Percentiles rank a stretch among this genome's conserved stretches.
Evolutionary conservation across 352 stramenopile genomes (phyloP).

Genomic region (Pilasporangium apinafurcum): DNA sequence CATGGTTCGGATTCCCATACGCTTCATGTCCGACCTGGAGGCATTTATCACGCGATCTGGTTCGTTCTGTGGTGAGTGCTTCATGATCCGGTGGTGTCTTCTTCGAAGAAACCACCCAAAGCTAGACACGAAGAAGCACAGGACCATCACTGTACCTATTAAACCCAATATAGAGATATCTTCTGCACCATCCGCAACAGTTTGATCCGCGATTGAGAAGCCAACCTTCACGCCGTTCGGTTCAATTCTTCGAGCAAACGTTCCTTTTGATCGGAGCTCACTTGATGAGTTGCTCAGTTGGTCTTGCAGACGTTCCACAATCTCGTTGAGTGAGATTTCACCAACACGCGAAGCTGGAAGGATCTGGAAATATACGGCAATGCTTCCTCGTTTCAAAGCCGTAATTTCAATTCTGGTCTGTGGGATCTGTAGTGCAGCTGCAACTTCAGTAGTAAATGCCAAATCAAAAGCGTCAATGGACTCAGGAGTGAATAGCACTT

Average conservation of each 20-base stretch:
- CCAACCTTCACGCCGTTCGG: constrained; percentile 50
- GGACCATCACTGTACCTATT: constrained; percentile 50
- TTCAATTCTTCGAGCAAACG: constrained; percentile 59
- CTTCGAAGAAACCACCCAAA: constrained; percentile 58
- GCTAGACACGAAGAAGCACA: constrained; percentile 44
- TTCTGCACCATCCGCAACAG: constrained; percentile 42
- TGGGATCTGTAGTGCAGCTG: constrained; percentile 51
- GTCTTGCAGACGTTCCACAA: constrained; percentile 51
- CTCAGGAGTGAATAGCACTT: constrained; percentile 57
- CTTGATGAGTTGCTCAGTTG: constrained; percentile 51
- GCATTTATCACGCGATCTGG: constrained; percentile 11
- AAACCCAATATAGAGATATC: constrained; percentile 63
- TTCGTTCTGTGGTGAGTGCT: constrained; percentile 8
- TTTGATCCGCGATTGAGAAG: constrained; percentile 65
- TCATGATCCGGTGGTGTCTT: constrained; percentile 40
- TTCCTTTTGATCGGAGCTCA: constrained; percentile 53
- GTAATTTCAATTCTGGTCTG: constrained; percentile 48
- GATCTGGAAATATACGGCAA: constrained; percentile 63
- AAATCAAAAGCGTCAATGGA: constrained; percentile 46
- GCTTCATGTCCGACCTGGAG: constrained; percentile 38
- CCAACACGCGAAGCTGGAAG: constrained; percentile 46
- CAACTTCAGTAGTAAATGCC: constrained; percentile 61
- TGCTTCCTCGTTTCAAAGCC: constrained; percentile 45
- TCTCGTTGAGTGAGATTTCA: constrained; percentile 59
- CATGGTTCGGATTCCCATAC: constrained; percentile 62